Evolutionary conservation across 116 monocot genomes (phyloP), one percentile per base, ranked within the genome.

Genomic region (Zostera marina): DNA sequence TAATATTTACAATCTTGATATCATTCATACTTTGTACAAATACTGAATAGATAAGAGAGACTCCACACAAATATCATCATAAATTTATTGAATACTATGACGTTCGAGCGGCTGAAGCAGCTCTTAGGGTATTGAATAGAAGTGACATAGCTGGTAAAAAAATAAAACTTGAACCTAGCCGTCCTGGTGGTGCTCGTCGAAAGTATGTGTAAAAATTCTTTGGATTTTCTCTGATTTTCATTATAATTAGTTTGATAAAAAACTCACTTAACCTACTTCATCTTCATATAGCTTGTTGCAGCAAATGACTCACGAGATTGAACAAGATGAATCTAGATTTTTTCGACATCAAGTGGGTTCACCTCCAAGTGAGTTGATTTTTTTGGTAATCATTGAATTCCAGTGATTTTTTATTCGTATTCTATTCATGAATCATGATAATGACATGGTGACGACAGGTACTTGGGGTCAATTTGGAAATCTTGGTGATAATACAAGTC

Each of bases 101-200:
- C 76, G 80, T 85, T 47, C 70, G 91, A 76, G 74, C 75, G 19
- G 91, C 91, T 46, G 91, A 91, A 71, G 82, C 80, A 67, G 91
- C 91, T 47, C 85, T 91, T 52, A 72, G 80, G 22, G 65, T 82
- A 68, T 77, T 91, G 59, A 91, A 91, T 61, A 82, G 77, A 62
- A 85, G 82, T 69, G 85, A 91, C 48, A 85, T 91, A 60, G 91
- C 82, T 73, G 85, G 91, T 8, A 91, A 91, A 61, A 77, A 82
- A 19, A 85, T 91, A 76, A 91, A 91, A 53, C 71, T 91, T 25
- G 91, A 91, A 71, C 91, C 82, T 59, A 91, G 91, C 59, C 85
- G 96, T 46, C 96, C 96, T 60, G 96, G 96, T 66, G 96, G 96
- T 20, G 80, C 96, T 59, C 89, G 96, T 54, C 60, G 86, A 70